phyloP scores from a whole-genome alignment of 2,329 filamentous ascomycete species.

The Acephala macrosclerotiorum region DNA sequence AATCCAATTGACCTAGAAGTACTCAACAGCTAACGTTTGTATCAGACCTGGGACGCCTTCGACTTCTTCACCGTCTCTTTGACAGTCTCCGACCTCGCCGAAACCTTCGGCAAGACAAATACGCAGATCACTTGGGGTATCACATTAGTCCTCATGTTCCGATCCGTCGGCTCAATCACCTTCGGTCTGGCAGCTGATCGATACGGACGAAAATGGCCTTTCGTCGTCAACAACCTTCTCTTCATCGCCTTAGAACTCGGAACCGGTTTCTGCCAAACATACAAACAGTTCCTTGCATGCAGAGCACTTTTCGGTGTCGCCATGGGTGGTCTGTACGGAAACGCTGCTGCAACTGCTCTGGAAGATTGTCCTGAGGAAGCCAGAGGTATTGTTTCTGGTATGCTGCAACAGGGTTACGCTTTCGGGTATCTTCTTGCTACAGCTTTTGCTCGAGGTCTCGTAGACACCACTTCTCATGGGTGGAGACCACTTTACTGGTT shows the following conservation, averaged over 20 bases:
- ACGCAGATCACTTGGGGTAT: slow-evolving; percentile 78
- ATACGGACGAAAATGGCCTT: slow-evolving; percentile 81
- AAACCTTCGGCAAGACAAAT: slow-evolving; percentile 64
- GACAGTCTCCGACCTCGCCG: slow-evolving; percentile 74
- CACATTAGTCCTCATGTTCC: slow-evolving; percentile 76
- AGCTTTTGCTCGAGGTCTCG: slow-evolving; percentile 69
- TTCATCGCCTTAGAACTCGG: slow-evolving; percentile 74
- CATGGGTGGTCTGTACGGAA: slow-evolving; percentile 84
- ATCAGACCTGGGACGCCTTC: slow-evolving; percentile 76
- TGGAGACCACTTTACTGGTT: slow-evolving; percentile 94
- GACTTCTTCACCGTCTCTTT: slow-evolving; percentile 85
- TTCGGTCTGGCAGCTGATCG: slow-evolving; percentile 83
- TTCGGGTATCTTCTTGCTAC: slow-evolving; percentile 83
- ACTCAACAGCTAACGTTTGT: background rate
- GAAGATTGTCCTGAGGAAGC: slow-evolving; percentile 61
- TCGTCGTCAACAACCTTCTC: slow-evolving; percentile 77
- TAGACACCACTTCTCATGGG: slow-evolving; percentile 77
- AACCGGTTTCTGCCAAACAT: slow-evolving; percentile 79
- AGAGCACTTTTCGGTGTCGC: slow-evolving; percentile 79
- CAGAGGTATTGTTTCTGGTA: slow-evolving; percentile 81
- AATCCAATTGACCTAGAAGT: background rate
- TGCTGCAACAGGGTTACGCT: slow-evolving; percentile 83
- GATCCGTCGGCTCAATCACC: slow-evolving; percentile 75
- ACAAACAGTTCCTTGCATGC: slow-evolving; percentile 72
- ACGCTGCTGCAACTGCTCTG: slow-evolving; percentile 79